phyloP scores from a whole-genome alignment of 2,329 filamentous ascomycete genomes.

The Colletotrichum ledebouriae region DNA sequence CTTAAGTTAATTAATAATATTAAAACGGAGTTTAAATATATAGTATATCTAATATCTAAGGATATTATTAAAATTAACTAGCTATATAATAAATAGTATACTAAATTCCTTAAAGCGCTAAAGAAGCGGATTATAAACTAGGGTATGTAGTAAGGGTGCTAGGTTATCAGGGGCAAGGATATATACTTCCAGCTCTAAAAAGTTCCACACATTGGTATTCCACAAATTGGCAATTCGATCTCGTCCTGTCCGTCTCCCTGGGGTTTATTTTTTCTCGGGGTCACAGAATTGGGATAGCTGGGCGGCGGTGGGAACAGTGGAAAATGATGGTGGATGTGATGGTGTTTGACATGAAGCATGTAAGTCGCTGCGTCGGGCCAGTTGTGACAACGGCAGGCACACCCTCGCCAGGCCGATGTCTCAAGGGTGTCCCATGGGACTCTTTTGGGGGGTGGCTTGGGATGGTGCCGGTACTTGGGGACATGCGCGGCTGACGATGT shows the following conservation, averaged over 20 bases:
- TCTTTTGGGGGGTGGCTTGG: slow-evolving; percentile 15
- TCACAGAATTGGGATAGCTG: slow-evolving; percentile 2
- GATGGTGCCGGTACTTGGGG: slow-evolving; percentile 34
- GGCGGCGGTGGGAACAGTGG: background rate
- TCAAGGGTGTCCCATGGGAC: slow-evolving; percentile 26
- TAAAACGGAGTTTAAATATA: too few relatives aligned
- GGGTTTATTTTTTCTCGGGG: background rate
- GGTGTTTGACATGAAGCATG: slow-evolving; percentile 27
- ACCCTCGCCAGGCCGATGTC: slow-evolving; percentile 21
- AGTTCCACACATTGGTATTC: too few relatives aligned
- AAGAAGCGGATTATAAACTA: too few relatives aligned
- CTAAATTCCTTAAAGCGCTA: too few relatives aligned
- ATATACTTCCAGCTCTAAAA: too few relatives aligned
- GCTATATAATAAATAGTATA: too few relatives aligned
- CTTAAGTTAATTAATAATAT: too few relatives aligned
- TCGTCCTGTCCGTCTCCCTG: slow-evolving; percentile 2
- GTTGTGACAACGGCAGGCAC: slow-evolving; percentile 22
- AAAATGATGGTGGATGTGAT: slow-evolving; percentile 26
- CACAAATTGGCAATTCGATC: slow-evolving; percentile 10
- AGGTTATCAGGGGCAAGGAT: too few relatives aligned
- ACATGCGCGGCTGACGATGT: slow-evolving; percentile 3
- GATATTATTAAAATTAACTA: too few relatives aligned
- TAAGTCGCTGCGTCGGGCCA: slow-evolving; percentile 29
- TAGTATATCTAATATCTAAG: too few relatives aligned
- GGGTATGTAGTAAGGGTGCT: too few relatives aligned